phyloP scores from a whole-genome alignment of 129 eudicot genomes.

The Cynara cardunculus region DNA sequence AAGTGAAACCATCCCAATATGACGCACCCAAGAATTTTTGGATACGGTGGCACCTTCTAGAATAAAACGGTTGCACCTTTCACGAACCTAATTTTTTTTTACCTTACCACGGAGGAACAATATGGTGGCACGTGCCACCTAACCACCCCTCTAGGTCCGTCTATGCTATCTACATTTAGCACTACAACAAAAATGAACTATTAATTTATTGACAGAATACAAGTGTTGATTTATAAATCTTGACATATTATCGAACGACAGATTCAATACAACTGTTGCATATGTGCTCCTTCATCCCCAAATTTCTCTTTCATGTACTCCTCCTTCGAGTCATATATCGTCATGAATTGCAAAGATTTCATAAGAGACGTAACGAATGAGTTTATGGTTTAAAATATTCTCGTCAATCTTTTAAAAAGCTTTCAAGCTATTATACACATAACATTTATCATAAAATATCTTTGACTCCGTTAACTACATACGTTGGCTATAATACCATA shows the following conservation, averaged over 20 bases:
- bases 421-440: not conserved
- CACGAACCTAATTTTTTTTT: too few species aligned
- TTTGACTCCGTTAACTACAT: not conserved
- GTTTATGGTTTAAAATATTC: not conserved
- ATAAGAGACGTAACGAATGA: too few species aligned
- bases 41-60: too few species aligned
- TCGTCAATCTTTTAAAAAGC: not conserved
- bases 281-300: too few species aligned
- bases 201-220: not conserved
- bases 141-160: too few species aligned
- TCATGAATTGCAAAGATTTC: too few species aligned
- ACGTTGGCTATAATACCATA: not conserved
- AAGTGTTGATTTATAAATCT: not conserved
- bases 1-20: not conserved
- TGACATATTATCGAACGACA: not conserved
- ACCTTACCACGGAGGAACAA: too few species aligned
- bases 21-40: too few species aligned
- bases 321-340: too few species aligned
- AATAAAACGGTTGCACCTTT: too few species aligned
- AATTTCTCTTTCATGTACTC: too few species aligned
- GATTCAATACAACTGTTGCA: not conserved
- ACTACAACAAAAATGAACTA: not conserved
- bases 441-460: not conserved
- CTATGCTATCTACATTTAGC: not conserved
- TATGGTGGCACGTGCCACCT: too few species aligned